Conservation (phyloP, 192 early-diverging fungal genomes). For the Coemansia aciculifera region DNA sequence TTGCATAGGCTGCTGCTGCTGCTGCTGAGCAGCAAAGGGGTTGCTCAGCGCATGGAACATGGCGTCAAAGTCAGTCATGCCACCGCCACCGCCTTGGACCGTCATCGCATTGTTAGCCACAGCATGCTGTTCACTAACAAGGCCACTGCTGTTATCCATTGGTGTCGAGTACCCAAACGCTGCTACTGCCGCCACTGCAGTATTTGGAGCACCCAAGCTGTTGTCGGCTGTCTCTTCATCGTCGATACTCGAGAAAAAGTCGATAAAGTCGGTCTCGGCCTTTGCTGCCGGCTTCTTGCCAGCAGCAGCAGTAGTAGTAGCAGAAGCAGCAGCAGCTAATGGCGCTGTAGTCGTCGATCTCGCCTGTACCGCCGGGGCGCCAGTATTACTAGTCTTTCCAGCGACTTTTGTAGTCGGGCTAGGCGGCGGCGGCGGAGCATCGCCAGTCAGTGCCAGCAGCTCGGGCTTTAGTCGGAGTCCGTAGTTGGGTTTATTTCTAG, state of each 20-base stretch:
- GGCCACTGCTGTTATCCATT: neutral
- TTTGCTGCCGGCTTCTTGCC: slow-evolving; percentile 11
- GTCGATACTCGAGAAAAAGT: slow-evolving; percentile 60
- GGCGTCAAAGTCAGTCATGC: slow-evolving; percentile 30
- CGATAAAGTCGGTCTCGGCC: slow-evolving; percentile 52
- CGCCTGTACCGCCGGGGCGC: neutral
- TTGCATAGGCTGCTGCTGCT: neutral
- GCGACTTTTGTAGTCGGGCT: neutral
- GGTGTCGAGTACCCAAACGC: neutral
- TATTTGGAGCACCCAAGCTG: neutral
- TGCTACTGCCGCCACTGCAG: neutral
- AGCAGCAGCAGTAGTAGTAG: neutral
- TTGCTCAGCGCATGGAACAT: slow-evolving; percentile 51
- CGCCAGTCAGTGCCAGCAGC: slow-evolving; percentile 24
- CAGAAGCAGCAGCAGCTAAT: neutral
- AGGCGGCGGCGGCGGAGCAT: slow-evolving; percentile 12
- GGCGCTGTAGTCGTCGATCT: neutral
- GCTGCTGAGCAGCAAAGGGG: slow-evolving; percentile 27
- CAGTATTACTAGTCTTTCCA: neutral
- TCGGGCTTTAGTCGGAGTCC: slow-evolving; percentile 51
- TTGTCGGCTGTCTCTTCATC: slow-evolving; percentile 18
- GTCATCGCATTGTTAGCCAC: neutral
- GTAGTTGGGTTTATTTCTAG: slow-evolving; percentile 40
- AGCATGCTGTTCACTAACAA: neutral
- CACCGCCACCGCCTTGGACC: neutral